Evolutionary conservation across 139 green algal species (phyloP).

Genomic region (Chlorella sp.): DNA sequence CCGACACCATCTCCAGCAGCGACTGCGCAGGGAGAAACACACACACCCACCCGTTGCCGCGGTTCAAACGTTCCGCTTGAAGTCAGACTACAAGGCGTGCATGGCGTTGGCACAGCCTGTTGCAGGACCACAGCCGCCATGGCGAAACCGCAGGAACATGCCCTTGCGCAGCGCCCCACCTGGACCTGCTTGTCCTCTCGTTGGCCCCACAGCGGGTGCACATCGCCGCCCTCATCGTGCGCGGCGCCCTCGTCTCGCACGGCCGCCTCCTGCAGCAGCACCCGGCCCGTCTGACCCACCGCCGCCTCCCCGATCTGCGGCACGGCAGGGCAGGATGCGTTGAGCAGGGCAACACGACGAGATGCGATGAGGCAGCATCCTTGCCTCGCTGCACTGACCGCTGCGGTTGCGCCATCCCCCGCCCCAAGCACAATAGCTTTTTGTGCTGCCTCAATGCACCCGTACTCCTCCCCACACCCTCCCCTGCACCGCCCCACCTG

Average conservation of each 20-base stretch:
- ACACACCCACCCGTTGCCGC: no score
- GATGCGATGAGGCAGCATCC: neutral
- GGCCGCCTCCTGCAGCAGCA: constrained; percentile 16
- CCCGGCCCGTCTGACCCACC: constrained; percentile 8
- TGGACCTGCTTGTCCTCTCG: constrained; percentile 31
- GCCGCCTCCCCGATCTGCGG: neutral
- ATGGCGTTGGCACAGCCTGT: no score
- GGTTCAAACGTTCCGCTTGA: no score
- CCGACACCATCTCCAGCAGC: constrained; percentile 58
- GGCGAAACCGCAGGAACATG: no score
- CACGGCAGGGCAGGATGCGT: neutral
- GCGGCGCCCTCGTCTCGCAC: neutral
- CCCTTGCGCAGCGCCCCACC: no score
- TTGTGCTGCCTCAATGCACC: neutral
- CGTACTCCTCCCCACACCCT: neutral
- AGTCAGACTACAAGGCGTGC: no score
- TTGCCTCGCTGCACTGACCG: neutral
- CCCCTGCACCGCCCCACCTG: neutral
- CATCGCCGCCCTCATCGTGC: neutral
- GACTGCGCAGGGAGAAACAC: neutral
- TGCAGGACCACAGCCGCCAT: no score
- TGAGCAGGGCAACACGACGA: neutral
- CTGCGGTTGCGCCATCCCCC: neutral
- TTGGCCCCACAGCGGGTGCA: constrained; percentile 31
- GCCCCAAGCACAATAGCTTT: neutral